Percentiles rank a stretch among this genome's conserved stretches.
These are phyloP conservation scores for Paramecium pentaurelia DNA, from an alignment of 73 alveolate genomes.

Conservation along the genomic window DNA sequence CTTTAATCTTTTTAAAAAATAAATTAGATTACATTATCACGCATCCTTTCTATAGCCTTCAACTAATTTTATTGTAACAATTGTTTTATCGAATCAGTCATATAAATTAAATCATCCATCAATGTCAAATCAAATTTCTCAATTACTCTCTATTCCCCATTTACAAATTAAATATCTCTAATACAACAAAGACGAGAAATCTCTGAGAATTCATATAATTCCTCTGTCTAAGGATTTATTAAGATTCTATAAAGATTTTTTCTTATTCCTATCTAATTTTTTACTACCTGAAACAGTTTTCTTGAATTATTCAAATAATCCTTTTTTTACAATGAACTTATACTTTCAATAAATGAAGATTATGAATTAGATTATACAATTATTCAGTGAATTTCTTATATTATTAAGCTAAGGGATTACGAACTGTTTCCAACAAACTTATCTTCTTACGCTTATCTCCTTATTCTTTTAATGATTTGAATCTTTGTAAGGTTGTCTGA, in stretches of 20 bases:
- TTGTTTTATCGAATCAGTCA: not conserved
- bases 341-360: not conserved
- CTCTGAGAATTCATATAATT: not conserved
- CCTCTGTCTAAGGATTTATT: not conserved
- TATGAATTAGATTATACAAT: not conserved
- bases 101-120: not conserved
- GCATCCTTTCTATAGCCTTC: not conserved
- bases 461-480: not conserved
- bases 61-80: not conserved
- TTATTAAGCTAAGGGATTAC: not conserved
- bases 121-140: constrained; percentile 13
- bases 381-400: not conserved
- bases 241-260: not conserved
- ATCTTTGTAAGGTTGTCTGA: not conserved
- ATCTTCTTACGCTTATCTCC: not conserved
- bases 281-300: constrained; percentile 39
- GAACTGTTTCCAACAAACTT: not conserved
- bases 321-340: not conserved
- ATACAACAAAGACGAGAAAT: not conserved
- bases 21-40: not conserved
- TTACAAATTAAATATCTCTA: not conserved
- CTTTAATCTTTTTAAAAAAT: not conserved
- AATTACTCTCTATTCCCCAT: not conserved
- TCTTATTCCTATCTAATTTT: not conserved
- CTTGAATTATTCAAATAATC: constrained; percentile 32